phyloP scores from a whole-genome alignment of 768 basidiomycete species.

The Daedalea quercina region DNA sequence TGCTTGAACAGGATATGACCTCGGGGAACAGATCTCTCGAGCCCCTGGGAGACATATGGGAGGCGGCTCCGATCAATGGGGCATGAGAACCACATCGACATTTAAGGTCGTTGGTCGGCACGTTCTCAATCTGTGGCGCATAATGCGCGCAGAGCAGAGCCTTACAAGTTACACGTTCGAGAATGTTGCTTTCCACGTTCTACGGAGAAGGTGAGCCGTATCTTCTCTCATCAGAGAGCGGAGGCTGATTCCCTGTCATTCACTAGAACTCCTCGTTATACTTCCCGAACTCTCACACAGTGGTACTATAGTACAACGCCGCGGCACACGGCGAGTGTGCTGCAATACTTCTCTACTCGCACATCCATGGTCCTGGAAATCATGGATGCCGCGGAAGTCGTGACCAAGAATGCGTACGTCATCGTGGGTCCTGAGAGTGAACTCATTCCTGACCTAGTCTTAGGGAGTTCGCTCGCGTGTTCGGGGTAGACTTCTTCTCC shows the following conservation, averaged over 20 bases:
- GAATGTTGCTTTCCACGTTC: slow-evolving; percentile 77
- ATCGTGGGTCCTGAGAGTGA: neutral
- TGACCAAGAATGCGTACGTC: slow-evolving; percentile 88
- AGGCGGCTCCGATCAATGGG: slow-evolving; percentile 59
- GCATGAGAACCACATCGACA: slow-evolving; percentile 64
- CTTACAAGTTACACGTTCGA: slow-evolving; percentile 83
- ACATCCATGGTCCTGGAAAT: slow-evolving; percentile 69
- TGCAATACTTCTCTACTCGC: slow-evolving; percentile 62
- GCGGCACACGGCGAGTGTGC: slow-evolving; percentile 42
- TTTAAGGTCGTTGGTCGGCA: slow-evolving; percentile 86
- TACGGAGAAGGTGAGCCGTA: slow-evolving; percentile 58
- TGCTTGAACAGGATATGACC: slow-evolving; percentile 51
- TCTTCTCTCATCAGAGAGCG: neutral
- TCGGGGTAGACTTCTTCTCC: slow-evolving; percentile 95
- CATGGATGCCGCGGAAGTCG: slow-evolving; percentile 71
- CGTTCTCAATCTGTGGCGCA: slow-evolving; percentile 87
- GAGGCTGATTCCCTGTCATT: neutral
- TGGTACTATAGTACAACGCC: slow-evolving; percentile 65
- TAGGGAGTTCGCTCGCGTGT: slow-evolving; percentile 96
- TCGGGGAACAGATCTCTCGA: slow-evolving; percentile 69
- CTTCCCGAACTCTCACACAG: slow-evolving; percentile 47
- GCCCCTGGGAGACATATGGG: slow-evolving; percentile 44
- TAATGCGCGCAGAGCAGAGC: slow-evolving; percentile 80
- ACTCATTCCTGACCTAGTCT: neutral
- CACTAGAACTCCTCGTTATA: slow-evolving; percentile 71